Evolutionary conservation across 2,329 filamentous ascomycete genomes (phyloP).

Genomic region (Tolypocladium pustulatum): DNA sequence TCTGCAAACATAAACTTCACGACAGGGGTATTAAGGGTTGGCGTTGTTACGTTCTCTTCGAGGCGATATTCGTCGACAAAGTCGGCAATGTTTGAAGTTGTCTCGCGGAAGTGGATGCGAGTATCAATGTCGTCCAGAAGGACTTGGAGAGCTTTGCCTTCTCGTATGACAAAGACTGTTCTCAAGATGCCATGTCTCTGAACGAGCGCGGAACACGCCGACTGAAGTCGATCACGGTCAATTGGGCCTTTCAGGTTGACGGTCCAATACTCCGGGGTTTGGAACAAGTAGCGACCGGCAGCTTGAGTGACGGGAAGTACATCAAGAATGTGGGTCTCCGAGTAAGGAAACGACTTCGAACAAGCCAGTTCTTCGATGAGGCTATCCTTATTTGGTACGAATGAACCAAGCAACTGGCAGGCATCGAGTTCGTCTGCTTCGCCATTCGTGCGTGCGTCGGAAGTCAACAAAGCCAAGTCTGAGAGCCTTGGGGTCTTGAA

Average conservation of each 20-base stretch:
- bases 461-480: neutral
- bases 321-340: neutral
- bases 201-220: conserved; percentile 19
- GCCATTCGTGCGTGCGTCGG: neutral
- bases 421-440: neutral
- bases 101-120: neutral
- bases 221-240: neutral
- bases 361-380: neutral
- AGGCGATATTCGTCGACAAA: conserved; percentile 4
- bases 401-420: neutral
- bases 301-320: conserved; percentile 4
- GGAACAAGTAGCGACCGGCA: conserved; percentile 3
- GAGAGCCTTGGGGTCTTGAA: conserved; percentile 1
- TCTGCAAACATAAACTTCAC: neutral
- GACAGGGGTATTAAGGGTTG: neutral
- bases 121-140: conserved; percentile 4
- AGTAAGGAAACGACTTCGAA: neutral
- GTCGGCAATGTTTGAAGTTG: conserved; percentile 1
- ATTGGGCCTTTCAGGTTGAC: conserved; percentile 1
- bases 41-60: neutral
- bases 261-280: conserved; percentile 5
- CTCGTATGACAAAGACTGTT: conserved; percentile 42
- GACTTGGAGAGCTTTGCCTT: conserved; percentile 2
- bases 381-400: neutral
- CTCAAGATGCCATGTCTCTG: conserved; percentile 43